A percentile compares a stretch with the other conserved stretches of the same genome.
Evolutionary conservation across 2,329 filamentous ascomycete species (phyloP).

Genomic region (Madurella fahalii): DNA sequence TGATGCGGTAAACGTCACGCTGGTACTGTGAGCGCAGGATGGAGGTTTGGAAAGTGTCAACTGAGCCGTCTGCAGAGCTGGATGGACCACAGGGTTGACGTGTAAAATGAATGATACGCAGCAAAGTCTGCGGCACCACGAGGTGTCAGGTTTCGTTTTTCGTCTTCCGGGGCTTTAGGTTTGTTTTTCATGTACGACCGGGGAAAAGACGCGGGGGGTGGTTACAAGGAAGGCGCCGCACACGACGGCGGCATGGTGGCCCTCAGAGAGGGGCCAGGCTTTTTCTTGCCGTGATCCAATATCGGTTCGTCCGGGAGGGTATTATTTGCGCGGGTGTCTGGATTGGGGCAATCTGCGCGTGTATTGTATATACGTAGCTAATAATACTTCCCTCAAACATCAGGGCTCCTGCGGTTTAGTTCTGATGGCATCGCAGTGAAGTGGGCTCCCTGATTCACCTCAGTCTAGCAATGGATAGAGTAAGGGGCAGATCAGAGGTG

Average conservation of each 20-base stretch:
- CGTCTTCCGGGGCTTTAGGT: not conserved
- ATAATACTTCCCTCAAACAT: constrained; percentile 14
- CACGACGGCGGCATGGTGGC: not conserved
- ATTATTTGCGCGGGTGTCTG: constrained; percentile 8
- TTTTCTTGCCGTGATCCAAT: not conserved
- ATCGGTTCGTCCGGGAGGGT: not conserved
- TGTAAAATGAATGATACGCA: not conserved
- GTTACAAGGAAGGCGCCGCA: not conserved
- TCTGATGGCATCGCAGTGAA: not conserved
- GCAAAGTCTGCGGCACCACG: not conserved
- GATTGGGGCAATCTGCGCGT: constrained; percentile 5
- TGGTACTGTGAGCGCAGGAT: not conserved
- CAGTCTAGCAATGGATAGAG: too few relatives aligned
- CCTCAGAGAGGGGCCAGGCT: not conserved
- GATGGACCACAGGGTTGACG: not conserved
- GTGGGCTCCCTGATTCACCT: too few relatives aligned
- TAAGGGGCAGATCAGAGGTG: too few relatives aligned
- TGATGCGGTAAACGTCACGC: constrained; percentile 26
- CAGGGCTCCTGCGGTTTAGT: not conserved
- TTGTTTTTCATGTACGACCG: not conserved
- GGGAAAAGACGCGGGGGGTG: too few relatives aligned
- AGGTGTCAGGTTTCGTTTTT: not conserved
- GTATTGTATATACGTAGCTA: constrained; percentile 14
- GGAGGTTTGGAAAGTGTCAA: not conserved
- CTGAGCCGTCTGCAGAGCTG: not conserved